phyloP scores from a whole-genome alignment of 169 alveolate genomes.

The Eimeria acervulina region DNA sequence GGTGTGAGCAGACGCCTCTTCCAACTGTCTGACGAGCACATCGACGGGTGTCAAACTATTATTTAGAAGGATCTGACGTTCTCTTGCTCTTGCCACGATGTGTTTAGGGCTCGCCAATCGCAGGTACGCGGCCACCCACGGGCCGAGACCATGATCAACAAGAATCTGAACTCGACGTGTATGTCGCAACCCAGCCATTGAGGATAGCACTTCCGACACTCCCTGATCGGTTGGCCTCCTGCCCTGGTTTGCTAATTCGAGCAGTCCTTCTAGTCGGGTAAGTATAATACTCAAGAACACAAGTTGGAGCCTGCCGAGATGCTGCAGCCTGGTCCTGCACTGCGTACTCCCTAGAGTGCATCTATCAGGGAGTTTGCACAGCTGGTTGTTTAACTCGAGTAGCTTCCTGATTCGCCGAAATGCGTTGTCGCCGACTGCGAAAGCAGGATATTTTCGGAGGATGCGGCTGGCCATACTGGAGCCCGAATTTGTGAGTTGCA shows the following conservation, averaged over 20 bases:
- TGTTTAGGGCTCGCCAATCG: not conserved
- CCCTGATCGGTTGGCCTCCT: not conserved
- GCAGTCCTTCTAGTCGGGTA: not conserved
- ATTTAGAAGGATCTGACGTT: not conserved
- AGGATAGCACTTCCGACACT: not conserved
- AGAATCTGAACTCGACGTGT: not conserved
- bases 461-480: not conserved
- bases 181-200: not conserved
- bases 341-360: not conserved
- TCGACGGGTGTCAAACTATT: not conserved
- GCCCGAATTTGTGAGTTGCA: not conserved
- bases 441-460: not conserved
- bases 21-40: not conserved
- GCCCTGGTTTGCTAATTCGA: not conserved
- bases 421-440: not conserved
- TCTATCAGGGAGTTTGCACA: not conserved
- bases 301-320: not conserved
- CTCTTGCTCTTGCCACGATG: not conserved
- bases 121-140: not conserved
- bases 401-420: not conserved
- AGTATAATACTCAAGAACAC: not conserved
- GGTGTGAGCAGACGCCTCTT: not conserved
- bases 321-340: not conserved
- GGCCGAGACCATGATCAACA: not conserved
- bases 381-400: not conserved